Evolutionary conservation across 2,329 filamentous ascomycete genomes (phyloP).

Genomic region (Diaporthe sp.): DNA sequence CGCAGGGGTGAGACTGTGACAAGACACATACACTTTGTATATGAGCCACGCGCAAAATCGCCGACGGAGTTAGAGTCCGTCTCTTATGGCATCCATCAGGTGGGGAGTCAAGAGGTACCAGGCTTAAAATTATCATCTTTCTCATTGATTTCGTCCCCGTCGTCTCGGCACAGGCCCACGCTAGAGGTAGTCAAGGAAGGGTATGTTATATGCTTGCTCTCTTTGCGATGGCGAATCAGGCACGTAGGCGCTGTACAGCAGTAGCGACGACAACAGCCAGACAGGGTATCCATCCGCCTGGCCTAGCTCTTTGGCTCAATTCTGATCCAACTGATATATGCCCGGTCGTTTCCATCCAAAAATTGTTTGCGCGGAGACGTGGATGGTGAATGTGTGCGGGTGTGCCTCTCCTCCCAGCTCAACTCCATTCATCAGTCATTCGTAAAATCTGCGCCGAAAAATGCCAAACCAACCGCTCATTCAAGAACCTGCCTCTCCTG

Average conservation of each 20-base stretch:
- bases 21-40: not conserved
- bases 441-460: constrained; percentile 20
- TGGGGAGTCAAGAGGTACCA: not conserved
- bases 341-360: not conserved
- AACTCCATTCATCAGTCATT: constrained; percentile 20
- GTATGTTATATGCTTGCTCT: not conserved
- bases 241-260: constrained; percentile 5
- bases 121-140: constrained; percentile 9
- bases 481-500: not conserved
- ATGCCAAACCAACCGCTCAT: constrained; percentile 22
- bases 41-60: not conserved
- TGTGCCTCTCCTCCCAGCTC: not conserved
- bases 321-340: not conserved
- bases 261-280: not conserved
- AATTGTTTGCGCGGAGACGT: not conserved
- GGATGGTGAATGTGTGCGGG: not conserved
- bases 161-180: not conserved
- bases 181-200: not conserved
- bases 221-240: not conserved
- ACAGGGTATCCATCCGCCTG: not conserved
- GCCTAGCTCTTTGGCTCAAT: not conserved
- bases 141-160: not conserved
- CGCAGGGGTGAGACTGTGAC: no score
- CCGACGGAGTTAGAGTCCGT: not conserved
- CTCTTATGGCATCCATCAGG: not conserved